Evolutionary conservation across 805 yeast genomes (phyloP), one percentile per base, ranked within the genome.

Genomic region (Tetrapisispora phaffii): DNA sequence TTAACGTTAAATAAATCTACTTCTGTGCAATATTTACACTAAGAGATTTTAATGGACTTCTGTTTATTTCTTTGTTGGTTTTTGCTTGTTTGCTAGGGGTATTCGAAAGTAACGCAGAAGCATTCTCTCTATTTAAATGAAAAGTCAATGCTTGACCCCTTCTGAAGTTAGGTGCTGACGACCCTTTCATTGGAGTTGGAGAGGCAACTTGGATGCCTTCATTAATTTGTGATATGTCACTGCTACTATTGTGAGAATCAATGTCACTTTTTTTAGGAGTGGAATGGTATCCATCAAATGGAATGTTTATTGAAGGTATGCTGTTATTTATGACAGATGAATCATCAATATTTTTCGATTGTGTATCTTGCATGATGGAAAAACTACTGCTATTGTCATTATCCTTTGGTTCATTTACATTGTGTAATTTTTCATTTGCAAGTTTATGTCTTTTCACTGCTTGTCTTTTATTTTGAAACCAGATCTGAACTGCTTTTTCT

Each of bases 381-480:
- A 31, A 29, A 26, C 26, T 17, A 34, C 36, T 24, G 16, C 38
- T n/a, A 26, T n/a, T 23, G 22, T 19, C 15, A 9, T 32, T 15
- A 36, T 12, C 28, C 9, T 33, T 10, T 20, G 42, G 4, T 20
- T 19, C 22, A 22, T 29, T 28, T 20, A n/a, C 22, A 22, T 29
- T 28, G 4, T 34, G 34, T n/a, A 42, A 24, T n/a, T 48, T 49
- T 21, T 44, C 44, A 21, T 50, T 41, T 19, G 57, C 50, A 16
- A 50, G 58, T 37, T 62, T 69, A 47, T 67, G 72, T 54, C 80
- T 77, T 57, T 88, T 75, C 50, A 82, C 66, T 32, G 89, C 75
- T 66, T 90, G 97, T 64, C 98, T 77, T 64, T 80, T 85, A 66
- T 93, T 93, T 68, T 93, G 98, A 68, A 93, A 93, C 98, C 98